These are phyloP conservation scores for Cucumis hystrix DNA, from an alignment of 306 rosid species.

Conservation along the genomic window DNA sequence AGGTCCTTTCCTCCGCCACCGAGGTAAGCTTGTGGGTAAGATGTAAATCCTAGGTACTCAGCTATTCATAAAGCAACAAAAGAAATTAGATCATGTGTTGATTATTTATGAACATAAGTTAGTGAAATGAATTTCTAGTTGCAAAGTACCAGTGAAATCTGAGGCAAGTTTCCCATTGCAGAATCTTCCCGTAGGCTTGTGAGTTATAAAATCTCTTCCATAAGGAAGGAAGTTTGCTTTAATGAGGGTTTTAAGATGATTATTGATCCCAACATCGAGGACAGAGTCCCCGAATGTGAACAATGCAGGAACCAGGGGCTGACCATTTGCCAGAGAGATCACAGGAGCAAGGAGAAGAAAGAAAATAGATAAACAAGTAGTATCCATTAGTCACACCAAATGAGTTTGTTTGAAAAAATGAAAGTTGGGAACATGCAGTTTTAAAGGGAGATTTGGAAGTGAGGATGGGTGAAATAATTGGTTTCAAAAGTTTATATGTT, in stretches of 20 bases:
- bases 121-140: not conserved
- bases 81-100: not conserved
- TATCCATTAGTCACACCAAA: conserved; percentile 14
- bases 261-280: conserved; percentile 62
- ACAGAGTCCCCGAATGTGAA: conserved; percentile 66
- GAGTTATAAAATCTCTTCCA: conserved; percentile 52
- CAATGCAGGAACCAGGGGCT: conserved; percentile 56
- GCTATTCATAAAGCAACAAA: conserved; percentile 14
- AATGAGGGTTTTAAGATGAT: conserved; percentile 18
- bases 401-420: conserved; percentile 4
- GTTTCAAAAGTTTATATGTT: conserved; percentile 10
- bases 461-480: not conserved
- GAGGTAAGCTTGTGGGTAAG: conserved; percentile 29
- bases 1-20: conserved; percentile 14
- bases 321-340: conserved; percentile 26
- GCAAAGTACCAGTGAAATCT: conserved; percentile 35
- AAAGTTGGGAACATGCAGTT: conserved; percentile 6
- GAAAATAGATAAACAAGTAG: conserved; percentile 9
- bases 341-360: conserved; percentile 14
- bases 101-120: not conserved
- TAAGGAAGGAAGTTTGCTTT: conserved; percentile 58
- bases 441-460: not conserved
- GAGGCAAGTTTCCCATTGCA: conserved; percentile 59
- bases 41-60: conserved; percentile 21
- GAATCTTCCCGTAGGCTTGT: conserved; percentile 51